Percentiles rank a stretch among this genome's conserved stretches.
These are phyloP conservation scores for Dryas alaskensis DNA, from an alignment of 306 rosid genomes.

Conservation along the genomic window DNA sequence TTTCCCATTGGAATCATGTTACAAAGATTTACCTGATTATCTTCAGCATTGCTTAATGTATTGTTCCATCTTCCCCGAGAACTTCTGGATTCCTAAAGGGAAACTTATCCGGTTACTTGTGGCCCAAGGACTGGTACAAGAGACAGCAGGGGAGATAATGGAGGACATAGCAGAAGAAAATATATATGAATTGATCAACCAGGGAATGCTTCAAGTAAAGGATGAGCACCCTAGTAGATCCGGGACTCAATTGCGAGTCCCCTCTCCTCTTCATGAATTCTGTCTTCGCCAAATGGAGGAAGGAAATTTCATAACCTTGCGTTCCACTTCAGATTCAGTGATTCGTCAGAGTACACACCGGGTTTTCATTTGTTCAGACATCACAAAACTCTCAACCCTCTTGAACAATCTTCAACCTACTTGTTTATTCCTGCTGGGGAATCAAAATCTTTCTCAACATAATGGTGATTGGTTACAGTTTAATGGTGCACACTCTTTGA, in stretches of 20 bases:
- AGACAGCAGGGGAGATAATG: slow-evolving; percentile 15
- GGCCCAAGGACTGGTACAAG: slow-evolving; percentile 28
- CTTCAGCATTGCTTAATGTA: slow-evolving; percentile 17
- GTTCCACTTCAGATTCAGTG: no score
- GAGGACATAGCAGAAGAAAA: slow-evolving; percentile 27
- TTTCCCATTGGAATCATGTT: neutral
- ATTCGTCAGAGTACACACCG: neutral
- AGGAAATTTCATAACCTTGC: slow-evolving; percentile 5
- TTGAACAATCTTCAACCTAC: slow-evolving; percentile 7
- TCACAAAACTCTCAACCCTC: neutral
- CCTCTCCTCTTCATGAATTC: slow-evolving; percentile 7
- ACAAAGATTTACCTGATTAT: neutral
- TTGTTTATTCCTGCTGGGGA: slow-evolving; percentile 19
- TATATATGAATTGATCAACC: slow-evolving; percentile 21
- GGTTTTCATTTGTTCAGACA: slow-evolving; percentile 13
- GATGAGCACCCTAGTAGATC: neutral
- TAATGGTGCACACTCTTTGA: slow-evolving; percentile 9
- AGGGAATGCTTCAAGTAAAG: slow-evolving; percentile 14
- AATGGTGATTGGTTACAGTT: slow-evolving; percentile 11
- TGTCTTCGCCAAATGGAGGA: slow-evolving; percentile 18
- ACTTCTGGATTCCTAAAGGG: slow-evolving; percentile 17
- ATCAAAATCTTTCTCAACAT: slow-evolving; percentile 11
- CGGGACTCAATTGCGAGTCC: slow-evolving; percentile 17
- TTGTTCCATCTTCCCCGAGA: slow-evolving; percentile 29
- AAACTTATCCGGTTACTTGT: slow-evolving; percentile 25